A percentile compares a stretch with the other conserved stretches of the same genome.
phyloP scores from a whole-genome alignment of 129 eudicot genomes.

The Lonicera japonica region DNA sequence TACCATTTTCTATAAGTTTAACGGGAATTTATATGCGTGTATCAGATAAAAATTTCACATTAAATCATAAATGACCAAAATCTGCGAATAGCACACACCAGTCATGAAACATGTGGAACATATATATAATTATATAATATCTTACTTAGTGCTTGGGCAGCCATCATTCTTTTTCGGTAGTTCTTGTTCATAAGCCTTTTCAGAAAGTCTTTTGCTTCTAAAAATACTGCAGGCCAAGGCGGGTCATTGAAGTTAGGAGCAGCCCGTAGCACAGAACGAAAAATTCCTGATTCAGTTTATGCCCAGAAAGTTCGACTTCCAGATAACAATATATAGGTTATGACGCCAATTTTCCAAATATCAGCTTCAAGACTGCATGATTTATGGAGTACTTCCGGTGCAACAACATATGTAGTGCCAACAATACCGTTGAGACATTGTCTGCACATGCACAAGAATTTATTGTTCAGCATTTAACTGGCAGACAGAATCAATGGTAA shows the following conservation, averaged over 20 bases:
- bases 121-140: neutral
- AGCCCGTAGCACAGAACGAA: slow-evolving; percentile 84
- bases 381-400: slow-evolving; percentile 96
- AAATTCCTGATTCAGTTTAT: slow-evolving; percentile 93
- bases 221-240: slow-evolving; percentile 89
- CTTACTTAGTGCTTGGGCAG: slow-evolving; percentile 86
- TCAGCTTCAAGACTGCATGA: slow-evolving; percentile 88
- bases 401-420: slow-evolving; percentile 97
- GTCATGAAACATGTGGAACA: too few relatives aligned
- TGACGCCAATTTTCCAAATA: slow-evolving; percentile 96
- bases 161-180: slow-evolving; percentile 88
- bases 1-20: neutral
- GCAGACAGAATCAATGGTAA: too few relatives aligned
- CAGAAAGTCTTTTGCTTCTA: slow-evolving; percentile 90
- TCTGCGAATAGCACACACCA: too few relatives aligned
- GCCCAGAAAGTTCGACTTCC: slow-evolving; percentile 97
- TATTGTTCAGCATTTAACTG: too few relatives aligned
- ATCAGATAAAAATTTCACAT: too few relatives aligned
- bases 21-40: too few relatives aligned
- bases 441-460: slow-evolving; percentile 43
- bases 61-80: too few relatives aligned
- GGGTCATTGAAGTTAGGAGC: slow-evolving; percentile 75
- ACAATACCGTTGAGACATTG: slow-evolving; percentile 85
- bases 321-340: slow-evolving; percentile 78
- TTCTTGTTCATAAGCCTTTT: slow-evolving; percentile 80